A percentile compares a stretch with the other conserved stretches of the same genome.
These are phyloP conservation scores for Dryas integrifolia DNA, from an alignment of 331 rosid genomes.

Conservation along the genomic window DNA sequence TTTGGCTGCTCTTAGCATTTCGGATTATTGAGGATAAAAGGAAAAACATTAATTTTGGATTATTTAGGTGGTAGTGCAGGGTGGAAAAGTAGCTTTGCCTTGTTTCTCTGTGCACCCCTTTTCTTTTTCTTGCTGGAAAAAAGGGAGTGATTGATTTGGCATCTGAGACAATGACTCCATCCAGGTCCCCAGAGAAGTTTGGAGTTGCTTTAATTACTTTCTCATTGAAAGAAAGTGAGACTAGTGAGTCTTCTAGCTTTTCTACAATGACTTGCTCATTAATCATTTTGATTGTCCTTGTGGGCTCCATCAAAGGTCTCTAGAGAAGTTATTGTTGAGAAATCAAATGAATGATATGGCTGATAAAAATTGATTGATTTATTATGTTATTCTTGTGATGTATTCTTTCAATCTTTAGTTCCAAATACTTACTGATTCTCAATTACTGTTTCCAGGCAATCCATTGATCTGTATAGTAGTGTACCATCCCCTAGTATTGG, in stretches of 20 bases:
- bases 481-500: constrained; percentile 89
- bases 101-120: neutral
- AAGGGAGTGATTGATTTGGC: neutral
- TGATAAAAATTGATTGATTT: neutral
- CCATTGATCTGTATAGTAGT: constrained; percentile 88
- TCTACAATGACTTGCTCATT: constrained; percentile 1
- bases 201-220: neutral
- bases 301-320: too few species aligned
- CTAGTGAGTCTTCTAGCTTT: too few species aligned
- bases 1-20: neutral
- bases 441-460: constrained; percentile 70
- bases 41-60: neutral
- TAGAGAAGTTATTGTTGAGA: too few species aligned
- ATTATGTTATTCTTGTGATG: neutral
- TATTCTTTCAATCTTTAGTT: neutral
- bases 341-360: too few species aligned
- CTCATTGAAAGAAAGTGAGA: neutral
- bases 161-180: neutral
- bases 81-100: neutral
- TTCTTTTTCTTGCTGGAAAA: constrained; percentile 1
- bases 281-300: neutral
- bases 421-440: constrained; percentile 17
- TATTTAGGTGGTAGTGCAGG: neutral
- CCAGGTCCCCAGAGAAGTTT: neutral
- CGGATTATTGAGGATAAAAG: neutral